A percentile compares a stretch with the other conserved stretches of the same genome.
Evolutionary conservation across 805 yeast genomes (phyloP).

Genomic region (Yarrowia sp.): DNA sequence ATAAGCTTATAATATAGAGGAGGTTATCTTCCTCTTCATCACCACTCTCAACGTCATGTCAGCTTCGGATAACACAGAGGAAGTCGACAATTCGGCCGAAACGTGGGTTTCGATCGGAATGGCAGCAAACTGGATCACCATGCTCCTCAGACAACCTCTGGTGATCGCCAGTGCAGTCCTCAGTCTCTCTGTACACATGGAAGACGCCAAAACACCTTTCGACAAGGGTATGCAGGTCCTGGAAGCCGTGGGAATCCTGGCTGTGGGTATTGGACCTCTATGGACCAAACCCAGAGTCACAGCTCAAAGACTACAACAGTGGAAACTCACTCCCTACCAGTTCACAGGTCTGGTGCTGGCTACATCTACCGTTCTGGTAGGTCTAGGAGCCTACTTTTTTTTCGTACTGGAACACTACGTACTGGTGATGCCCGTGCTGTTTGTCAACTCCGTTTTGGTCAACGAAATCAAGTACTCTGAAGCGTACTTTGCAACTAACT

Average conservation of each 20-base stretch:
- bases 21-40: too few species aligned
- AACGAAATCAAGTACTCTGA: slow-evolving; percentile 2
- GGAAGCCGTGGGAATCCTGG: not conserved
- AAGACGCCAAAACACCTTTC: not conserved
- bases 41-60: too few species aligned
- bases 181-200: too few species aligned
- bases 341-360: not conserved
- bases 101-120: not conserved
- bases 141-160: not conserved
- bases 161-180: not conserved
- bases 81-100: not conserved
- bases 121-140: not conserved
- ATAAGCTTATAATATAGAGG: too few species aligned
- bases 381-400: not conserved
- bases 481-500: not conserved
- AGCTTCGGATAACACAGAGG: not conserved
- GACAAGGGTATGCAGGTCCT: not conserved
- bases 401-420: not conserved
- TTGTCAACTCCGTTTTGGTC: not conserved
- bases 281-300: not conserved
- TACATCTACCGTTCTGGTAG: not conserved
- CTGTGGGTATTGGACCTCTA: not conserved
- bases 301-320: not conserved
- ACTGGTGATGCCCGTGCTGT: not conserved
- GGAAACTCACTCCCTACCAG: not conserved